Evolutionary conservation across 2,329 filamentous ascomycete genomes (phyloP).

Genomic region (Neofusicoccum sp.): DNA sequence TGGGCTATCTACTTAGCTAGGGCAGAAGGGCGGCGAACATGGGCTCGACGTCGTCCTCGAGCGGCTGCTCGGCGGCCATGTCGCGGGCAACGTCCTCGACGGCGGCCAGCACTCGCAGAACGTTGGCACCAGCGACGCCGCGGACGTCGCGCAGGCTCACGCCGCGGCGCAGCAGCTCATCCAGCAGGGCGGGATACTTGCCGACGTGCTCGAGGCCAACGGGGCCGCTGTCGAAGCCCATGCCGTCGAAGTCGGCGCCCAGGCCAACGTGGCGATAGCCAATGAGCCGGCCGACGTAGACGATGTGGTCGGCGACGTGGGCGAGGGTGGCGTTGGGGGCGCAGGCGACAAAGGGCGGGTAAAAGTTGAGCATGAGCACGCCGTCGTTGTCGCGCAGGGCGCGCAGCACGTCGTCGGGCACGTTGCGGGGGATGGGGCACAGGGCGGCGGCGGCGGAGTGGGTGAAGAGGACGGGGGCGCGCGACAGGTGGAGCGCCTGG

Average conservation of each 20-base stretch:
- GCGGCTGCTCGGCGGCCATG: background rate
- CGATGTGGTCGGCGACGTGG: conserved; percentile 33
- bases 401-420: conserved; percentile 25
- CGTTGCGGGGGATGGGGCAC: conserved; percentile 21
- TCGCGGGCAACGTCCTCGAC: background rate
- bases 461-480: conserved; percentile 16
- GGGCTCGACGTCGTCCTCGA: background rate
- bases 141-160: background rate
- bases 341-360: conserved; percentile 18
- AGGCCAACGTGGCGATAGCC: conserved; percentile 37
- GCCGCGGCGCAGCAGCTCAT: conserved; percentile 8
- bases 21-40: no score
- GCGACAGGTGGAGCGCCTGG: background rate
- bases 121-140: conserved; percentile 2
- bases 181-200: conserved; percentile 15
- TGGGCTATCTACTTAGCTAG: no score
- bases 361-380: conserved; percentile 29
- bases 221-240: background rate
- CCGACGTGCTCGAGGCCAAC: conserved; percentile 10
- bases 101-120: background rate
- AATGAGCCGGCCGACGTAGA: conserved; percentile 31
- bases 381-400: conserved; percentile 23
- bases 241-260: conserved; percentile 18
- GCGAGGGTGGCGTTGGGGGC: conserved; percentile 14
- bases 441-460: conserved; percentile 10